Conservation (phyloP, 2,329 filamentous ascomycete species). For the Curvularia spicifera region DNA sequence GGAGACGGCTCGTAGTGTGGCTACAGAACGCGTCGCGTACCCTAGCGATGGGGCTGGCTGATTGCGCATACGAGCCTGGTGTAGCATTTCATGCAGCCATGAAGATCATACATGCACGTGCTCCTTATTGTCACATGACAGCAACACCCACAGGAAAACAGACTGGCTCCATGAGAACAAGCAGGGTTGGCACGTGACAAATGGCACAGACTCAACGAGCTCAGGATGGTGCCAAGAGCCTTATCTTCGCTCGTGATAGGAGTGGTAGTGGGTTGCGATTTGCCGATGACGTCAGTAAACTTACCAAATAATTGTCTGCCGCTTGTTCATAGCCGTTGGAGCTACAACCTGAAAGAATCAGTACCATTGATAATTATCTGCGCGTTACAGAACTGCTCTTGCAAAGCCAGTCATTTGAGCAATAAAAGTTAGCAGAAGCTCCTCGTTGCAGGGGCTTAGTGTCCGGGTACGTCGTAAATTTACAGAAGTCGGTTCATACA, state of each 20-base stretch:
- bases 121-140: not conserved
- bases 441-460: too few species aligned
- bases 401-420: too few species aligned
- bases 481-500: not conserved
- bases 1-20: not conserved
- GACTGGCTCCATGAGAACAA: not conserved
- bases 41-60: not conserved
- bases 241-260: not conserved
- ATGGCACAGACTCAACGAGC: not conserved
- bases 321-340: not conserved
- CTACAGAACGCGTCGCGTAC: not conserved
- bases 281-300: not conserved
- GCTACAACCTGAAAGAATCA: not conserved
- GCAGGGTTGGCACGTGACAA: not conserved
- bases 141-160: not conserved
- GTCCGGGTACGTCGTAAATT: not conserved
- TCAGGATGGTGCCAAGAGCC: not conserved
- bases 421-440: too few species aligned
- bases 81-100: conserved; percentile 1
- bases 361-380: not conserved
- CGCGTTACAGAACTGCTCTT: too few species aligned
- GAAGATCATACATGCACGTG: not conserved
- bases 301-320: not conserved
- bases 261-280: not conserved
- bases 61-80: not conserved